Conservation (phyloP, 768 basidiomycete species). For the Rhizopogon sp. region DNA sequence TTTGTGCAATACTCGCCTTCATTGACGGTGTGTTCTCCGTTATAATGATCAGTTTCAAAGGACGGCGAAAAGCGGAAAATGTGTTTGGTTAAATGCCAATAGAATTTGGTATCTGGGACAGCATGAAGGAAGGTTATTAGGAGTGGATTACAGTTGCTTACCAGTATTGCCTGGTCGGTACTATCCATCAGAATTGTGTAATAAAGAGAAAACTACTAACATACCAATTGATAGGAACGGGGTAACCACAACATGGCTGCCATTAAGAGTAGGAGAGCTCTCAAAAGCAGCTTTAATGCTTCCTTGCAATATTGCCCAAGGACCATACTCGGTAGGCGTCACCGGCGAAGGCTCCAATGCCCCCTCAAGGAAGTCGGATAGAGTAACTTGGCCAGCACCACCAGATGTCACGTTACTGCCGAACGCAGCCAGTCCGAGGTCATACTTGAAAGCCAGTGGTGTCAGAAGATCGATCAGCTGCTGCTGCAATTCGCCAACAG, state of each 20-base stretch:
- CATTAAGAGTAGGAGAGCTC: conserved; percentile 5
- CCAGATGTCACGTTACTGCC: conserved; percentile 34
- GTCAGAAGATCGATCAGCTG: conserved; percentile 24
- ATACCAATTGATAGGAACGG: conserved; percentile 11
- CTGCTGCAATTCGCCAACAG: conserved; percentile 13
- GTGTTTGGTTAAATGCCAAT: conserved; percentile 17
- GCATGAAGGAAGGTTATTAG: background rate
- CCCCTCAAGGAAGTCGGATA: conserved; percentile 44
- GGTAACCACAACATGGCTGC: conserved; percentile 9
- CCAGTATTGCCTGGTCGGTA: conserved; percentile 13
- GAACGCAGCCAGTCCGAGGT: conserved; percentile 56
- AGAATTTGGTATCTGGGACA: conserved; percentile 9
- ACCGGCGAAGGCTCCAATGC: conserved; percentile 63
- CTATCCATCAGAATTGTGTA: background rate
- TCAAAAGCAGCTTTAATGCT: conserved; percentile 29
- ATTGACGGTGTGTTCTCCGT: conserved; percentile 14
- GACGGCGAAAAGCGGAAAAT: conserved; percentile 59
- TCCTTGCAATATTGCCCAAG: conserved; percentile 19
- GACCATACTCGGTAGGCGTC: conserved; percentile 30
- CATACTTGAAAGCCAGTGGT: conserved; percentile 43
- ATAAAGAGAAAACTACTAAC: background rate
- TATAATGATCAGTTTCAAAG: conserved; percentile 9
- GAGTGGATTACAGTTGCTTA: background rate
- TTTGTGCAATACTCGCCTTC: conserved; percentile 5
- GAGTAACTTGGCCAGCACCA: conserved; percentile 39